Percentiles rank a stretch among this genome's conserved stretches.
These are phyloP conservation scores for Xerophyta viscosa DNA, from an alignment of 106 monocot genomes.

Conservation along the genomic window DNA sequence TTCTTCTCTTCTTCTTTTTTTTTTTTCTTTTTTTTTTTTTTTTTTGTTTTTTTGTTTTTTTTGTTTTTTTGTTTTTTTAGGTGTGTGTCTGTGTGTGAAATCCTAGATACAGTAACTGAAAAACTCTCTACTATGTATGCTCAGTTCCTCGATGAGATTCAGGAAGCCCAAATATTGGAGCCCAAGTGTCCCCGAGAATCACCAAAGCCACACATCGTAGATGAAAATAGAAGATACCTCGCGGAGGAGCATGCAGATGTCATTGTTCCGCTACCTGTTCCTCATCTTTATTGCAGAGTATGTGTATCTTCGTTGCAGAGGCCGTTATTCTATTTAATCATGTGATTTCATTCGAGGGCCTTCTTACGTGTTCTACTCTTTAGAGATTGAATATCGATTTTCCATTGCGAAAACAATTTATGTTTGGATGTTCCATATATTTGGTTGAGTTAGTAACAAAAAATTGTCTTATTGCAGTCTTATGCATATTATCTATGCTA, in stretches of 20 bases:
- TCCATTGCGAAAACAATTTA: too few relatives aligned
- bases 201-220: background rate
- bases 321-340: background rate
- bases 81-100: background rate
- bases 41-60: too few relatives aligned
- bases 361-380: too few relatives aligned
- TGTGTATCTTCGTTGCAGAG: background rate
- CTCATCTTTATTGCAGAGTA: constrained; percentile 6
- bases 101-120: background rate
- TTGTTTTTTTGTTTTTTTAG: background rate
- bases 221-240: background rate
- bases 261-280: background rate
- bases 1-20: too few relatives aligned
- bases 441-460: background rate
- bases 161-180: constrained; percentile 12
- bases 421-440: background rate
- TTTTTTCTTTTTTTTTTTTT: too few relatives aligned
- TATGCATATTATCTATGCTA: constrained; percentile 24
- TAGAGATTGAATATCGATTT: too few relatives aligned
- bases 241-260: background rate
- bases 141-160: constrained; percentile 19
- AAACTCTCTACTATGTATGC: background rate
- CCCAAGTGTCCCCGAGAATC: constrained; percentile 8
- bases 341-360: too few relatives aligned
- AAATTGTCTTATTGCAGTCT: constrained; percentile 11